Conservation (phyloP, 2,329 filamentous ascomycete genomes). For the Xylogone sp. region DNA sequence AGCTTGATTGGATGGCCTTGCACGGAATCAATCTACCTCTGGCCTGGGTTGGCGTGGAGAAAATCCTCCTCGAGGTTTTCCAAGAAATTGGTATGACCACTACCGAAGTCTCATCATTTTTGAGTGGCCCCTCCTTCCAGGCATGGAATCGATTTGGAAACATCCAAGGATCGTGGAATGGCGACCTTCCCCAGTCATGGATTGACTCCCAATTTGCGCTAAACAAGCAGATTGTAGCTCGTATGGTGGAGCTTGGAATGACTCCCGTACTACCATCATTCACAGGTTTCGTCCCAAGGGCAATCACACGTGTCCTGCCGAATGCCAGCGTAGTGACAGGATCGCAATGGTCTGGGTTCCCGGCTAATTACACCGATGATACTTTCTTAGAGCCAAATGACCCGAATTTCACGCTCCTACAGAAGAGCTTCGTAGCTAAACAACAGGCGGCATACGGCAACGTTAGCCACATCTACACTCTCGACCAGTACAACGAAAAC, state of each 20-base stretch:
- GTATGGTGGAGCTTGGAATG: slow-evolving; percentile 51
- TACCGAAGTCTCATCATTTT: slow-evolving; percentile 40
- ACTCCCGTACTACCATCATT: slow-evolving; percentile 48
- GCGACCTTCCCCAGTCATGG: slow-evolving; percentile 39
- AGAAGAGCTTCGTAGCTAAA: slow-evolving; percentile 42
- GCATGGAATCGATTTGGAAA: slow-evolving; percentile 53
- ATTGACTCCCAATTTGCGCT: slow-evolving; percentile 43
- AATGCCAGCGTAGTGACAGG: slow-evolving; percentile 39
- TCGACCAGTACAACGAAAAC: slow-evolving; percentile 52
- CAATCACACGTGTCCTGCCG: slow-evolving; percentile 37
- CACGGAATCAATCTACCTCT: slow-evolving; percentile 48
- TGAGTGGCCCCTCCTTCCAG: slow-evolving; percentile 48
- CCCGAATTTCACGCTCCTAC: slow-evolving; percentile 36
- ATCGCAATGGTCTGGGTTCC: slow-evolving; percentile 40
- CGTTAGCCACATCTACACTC: slow-evolving; percentile 43
- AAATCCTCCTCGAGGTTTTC: slow-evolving; percentile 45
- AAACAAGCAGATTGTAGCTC: slow-evolving; percentile 42
- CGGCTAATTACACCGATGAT: slow-evolving; percentile 37
- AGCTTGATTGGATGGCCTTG: slow-evolving; percentile 50
- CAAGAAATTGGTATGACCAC: slow-evolving; percentile 40
- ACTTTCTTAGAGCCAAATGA: slow-evolving; percentile 46
- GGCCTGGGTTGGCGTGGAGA: slow-evolving; percentile 49
- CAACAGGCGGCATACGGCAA: slow-evolving; percentile 44
- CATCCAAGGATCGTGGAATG: slow-evolving; percentile 47
- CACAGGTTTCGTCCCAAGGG: slow-evolving; percentile 44